These are phyloP conservation scores for Helenozyma rhizophorensis DNA, from an alignment of 805 yeast genomes.

Conservation along the genomic window DNA sequence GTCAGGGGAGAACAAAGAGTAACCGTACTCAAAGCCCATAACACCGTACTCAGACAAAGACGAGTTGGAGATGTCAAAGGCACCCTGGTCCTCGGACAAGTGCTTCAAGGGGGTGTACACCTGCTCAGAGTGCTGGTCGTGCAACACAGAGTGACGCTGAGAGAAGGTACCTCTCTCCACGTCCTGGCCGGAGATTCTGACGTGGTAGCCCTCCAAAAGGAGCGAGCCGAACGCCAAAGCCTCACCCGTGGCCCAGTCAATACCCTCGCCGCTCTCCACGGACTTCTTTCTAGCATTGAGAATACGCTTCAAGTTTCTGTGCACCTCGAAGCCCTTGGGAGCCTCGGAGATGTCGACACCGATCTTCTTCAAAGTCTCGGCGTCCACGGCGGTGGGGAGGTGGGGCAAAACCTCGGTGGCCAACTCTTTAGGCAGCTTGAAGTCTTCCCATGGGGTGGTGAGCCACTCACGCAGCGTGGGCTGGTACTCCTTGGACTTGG, in stretches of 20 bases:
- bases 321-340: constrained; percentile 86
- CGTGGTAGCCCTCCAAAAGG: constrained; percentile 89
- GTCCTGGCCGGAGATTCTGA: constrained; percentile 98
- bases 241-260: constrained; percentile 99
- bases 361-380: constrained; percentile 63
- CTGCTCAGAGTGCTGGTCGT: constrained; percentile 85
- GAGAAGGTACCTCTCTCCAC: constrained; percentile 99
- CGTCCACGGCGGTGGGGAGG: constrained; percentile 88
- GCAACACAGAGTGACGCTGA: constrained; percentile 97
- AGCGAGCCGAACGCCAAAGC: constrained; percentile 96
- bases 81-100: constrained; percentile 76
- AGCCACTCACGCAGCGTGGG: constrained; percentile 97
- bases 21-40: constrained; percentile 98
- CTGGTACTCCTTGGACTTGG: constrained; percentile 81
- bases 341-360: constrained; percentile 77
- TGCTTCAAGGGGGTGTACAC: constrained; percentile 83
- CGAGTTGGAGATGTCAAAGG: constrained; percentile 86
- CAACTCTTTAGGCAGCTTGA: constrained; percentile 94
- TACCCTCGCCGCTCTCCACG: constrained; percentile 83
- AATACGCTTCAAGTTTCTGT: constrained; percentile 94
- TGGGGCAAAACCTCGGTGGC: constrained; percentile 95
- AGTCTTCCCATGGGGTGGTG: constrained; percentile 98
- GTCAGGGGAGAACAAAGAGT: constrained; percentile 95
- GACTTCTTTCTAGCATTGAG: constrained; percentile 83
- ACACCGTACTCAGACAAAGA: constrained; percentile 98